Evolutionary conservation across 2,329 filamentous ascomycete species (phyloP).

Genomic region (Sarocladiaceae sp.): DNA sequence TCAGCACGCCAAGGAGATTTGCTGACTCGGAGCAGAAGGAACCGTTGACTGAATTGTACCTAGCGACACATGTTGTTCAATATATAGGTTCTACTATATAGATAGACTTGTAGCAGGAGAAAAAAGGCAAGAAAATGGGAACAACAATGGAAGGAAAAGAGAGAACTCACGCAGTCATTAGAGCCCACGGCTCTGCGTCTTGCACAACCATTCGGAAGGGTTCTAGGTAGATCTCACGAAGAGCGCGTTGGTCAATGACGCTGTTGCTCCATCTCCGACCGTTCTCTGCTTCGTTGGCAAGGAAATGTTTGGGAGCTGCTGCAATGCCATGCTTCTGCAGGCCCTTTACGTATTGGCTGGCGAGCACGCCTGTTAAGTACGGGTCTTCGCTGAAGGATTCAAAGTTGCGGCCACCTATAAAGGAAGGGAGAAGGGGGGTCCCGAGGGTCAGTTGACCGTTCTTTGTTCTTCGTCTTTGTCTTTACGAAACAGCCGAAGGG

Average conservation of each 20-base stretch:
- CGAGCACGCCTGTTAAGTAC: conserved; percentile 32
- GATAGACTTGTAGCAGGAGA: too few species aligned
- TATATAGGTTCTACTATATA: too few species aligned
- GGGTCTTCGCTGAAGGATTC: conserved; percentile 38
- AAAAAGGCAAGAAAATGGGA: too few species aligned
- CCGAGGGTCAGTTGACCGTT: too few species aligned
- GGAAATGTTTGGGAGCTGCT: conserved; percentile 30
- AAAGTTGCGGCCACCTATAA: conserved; percentile 37
- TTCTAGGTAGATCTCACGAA: conserved; percentile 29
- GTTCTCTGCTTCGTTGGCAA: conserved; percentile 27
- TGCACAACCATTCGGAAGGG: conserved; percentile 33
- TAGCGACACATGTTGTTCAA: too few species aligned
- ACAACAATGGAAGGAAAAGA: too few species aligned
- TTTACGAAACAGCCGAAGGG: too few species aligned
- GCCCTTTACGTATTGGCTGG: conserved; percentile 31
- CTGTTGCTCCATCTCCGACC: conserved; percentile 15
- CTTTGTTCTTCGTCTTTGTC: too few species aligned
- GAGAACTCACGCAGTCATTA: conserved; percentile 37
- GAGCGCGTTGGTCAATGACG: conserved; percentile 15
- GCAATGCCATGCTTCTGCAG: conserved; percentile 31
- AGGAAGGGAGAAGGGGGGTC: too few species aligned
- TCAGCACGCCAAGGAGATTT: conserved; percentile 27
- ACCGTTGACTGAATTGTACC: conserved; percentile 37
- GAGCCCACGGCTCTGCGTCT: conserved; percentile 28
- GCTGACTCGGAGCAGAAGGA: conserved; percentile 30